These are phyloP conservation scores for Crucibulum laeve DNA, from an alignment of 768 basidiomycete genomes.

Conservation along the genomic window DNA sequence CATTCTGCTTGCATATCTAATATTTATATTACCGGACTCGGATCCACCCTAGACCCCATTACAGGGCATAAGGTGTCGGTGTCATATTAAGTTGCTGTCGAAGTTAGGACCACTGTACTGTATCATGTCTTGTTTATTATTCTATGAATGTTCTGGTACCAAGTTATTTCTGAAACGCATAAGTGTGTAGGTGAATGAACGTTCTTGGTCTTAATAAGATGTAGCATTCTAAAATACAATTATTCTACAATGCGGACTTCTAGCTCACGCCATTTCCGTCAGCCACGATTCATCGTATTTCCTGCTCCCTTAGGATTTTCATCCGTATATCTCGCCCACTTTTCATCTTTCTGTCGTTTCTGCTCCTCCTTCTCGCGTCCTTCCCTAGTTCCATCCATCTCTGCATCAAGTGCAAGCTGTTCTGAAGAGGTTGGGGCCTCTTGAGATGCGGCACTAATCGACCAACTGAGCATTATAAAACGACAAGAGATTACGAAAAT, in stretches of 20 bases:
- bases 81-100: no score
- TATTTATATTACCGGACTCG: no score
- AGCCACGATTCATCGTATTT: constrained; percentile 95
- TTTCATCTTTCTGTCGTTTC: constrained; percentile 81
- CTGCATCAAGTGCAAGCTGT: constrained; percentile 72
- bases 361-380: constrained; percentile 70
- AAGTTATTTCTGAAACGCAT: no score
- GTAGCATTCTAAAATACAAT: no score
- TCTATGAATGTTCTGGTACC: no score
- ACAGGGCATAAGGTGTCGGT: no score
- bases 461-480: constrained; percentile 5
- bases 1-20: no score
- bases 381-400: constrained; percentile 73
- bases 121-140: no score
- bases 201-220: no score
- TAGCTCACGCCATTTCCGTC: constrained; percentile 16
- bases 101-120: no score
- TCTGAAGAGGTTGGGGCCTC: constrained; percentile 69
- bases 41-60: no score
- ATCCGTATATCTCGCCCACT: constrained; percentile 89
- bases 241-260: constrained; percentile 14
- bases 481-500: constrained; percentile 3
- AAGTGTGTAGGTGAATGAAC: no score
- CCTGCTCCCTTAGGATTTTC: constrained; percentile 87
- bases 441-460: constrained; percentile 59